Conservation (phyloP, 2,329 filamentous ascomycete genomes). For the Balansia obtecta region DNA sequence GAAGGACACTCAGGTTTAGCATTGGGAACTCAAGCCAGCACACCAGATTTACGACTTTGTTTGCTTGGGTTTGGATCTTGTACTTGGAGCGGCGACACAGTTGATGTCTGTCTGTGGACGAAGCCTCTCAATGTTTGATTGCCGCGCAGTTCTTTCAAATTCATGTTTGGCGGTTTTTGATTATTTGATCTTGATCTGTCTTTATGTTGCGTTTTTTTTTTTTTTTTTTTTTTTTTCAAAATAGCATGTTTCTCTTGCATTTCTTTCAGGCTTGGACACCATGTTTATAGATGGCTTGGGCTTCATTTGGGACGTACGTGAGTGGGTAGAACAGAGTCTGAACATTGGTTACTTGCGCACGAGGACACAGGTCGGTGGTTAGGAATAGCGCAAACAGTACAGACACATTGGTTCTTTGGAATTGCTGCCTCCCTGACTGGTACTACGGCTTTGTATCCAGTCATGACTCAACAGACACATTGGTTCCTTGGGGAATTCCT, state of each 20-base stretch:
- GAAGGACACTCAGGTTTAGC: not conserved
- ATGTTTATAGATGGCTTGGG: not conserved
- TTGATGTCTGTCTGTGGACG: not conserved
- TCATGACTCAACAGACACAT: too few species aligned
- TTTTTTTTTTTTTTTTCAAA: not conserved
- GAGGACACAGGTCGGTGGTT: not conserved
- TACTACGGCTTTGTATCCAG: too few species aligned
- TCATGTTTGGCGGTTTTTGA: too few species aligned
- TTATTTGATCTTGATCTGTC: too few species aligned
- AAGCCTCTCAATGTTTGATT: not conserved
- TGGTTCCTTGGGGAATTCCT: too few species aligned
- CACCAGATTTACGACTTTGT: not conserved
- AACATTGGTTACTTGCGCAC: not conserved
- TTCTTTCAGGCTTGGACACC: not conserved
- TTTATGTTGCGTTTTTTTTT: too few species aligned
- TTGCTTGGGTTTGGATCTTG: not conserved
- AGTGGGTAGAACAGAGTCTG: not conserved
- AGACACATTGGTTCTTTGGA: not conserved
- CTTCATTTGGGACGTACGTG: not conserved
- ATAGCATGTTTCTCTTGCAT: not conserved
- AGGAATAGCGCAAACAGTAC: not conserved
- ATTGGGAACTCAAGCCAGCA: not conserved
- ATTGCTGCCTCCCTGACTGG: too few species aligned
- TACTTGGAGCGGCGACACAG: not conserved
- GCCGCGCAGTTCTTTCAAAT: not conserved